A percentile compares a stretch with the other conserved stretches of the same genome.
Conservation (phyloP, 441 rosid species). For the Gossypium trilobum region DNA sequence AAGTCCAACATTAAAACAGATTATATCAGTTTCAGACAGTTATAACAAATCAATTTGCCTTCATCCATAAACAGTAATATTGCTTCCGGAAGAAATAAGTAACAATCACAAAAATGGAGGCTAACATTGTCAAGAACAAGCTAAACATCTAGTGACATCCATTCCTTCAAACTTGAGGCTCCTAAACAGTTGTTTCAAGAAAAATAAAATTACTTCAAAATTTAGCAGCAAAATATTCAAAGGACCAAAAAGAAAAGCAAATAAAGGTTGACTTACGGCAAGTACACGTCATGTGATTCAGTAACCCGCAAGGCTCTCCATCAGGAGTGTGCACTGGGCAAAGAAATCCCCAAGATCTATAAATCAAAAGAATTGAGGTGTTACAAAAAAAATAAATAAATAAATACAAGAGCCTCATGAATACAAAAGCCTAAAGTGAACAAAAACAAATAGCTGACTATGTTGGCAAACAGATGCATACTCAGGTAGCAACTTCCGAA, state of each 20-base stretch:
- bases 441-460: constrained; percentile 1
- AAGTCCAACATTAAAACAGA: not conserved
- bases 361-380: constrained; percentile 14
- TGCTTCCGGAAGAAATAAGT: not conserved
- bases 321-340: constrained; percentile 99
- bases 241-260: not conserved
- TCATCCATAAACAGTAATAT: not conserved
- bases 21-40: not conserved
- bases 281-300: constrained; percentile 81
- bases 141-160: not conserved
- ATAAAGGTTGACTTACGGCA: constrained; percentile 52
- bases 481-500: constrained; percentile 95
- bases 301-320: constrained; percentile 94
- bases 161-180: not conserved
- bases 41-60: not conserved
- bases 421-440: constrained; percentile 5
- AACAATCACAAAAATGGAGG: not conserved
- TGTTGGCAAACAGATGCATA: constrained; percentile 31
- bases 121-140: not conserved
- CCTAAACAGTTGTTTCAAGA: not conserved
- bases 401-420: not conserved
- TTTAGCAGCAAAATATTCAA: not conserved
- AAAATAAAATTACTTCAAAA: not conserved
- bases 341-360: constrained; percentile 98
- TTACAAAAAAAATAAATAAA: not conserved